These are phyloP conservation scores for Polytrichum commune DNA, from an alignment of 225 moss, liverwort and hornwort genomes.

Conservation along the genomic window DNA sequence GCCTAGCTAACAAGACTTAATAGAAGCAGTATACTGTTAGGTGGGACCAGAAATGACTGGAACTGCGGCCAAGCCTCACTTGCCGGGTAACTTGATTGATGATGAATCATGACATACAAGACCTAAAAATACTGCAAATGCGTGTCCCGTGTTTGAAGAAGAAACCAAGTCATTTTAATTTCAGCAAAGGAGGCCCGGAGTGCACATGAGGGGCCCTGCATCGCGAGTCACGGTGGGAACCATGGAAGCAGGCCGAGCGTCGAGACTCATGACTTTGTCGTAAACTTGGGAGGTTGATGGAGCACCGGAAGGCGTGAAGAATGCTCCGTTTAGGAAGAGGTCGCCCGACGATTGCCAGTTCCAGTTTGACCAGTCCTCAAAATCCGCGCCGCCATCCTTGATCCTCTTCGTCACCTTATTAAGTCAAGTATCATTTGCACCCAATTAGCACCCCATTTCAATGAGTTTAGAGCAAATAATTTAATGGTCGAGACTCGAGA, in stretches of 20 bases:
- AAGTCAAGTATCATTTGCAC: no score
- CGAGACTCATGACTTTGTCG: constrained; percentile 7
- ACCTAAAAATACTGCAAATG: no score
- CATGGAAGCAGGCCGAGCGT: constrained; percentile 29
- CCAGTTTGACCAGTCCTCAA: constrained; percentile 26
- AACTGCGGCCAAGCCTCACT: no score
- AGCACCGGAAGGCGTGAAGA: constrained; percentile 33
- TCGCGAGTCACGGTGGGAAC: constrained; percentile 28
- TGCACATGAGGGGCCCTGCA: constrained; percentile 37
- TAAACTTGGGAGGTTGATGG: constrained; percentile 29
- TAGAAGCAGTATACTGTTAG: no score
- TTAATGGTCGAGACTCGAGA: no score
- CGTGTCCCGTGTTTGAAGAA: no score
- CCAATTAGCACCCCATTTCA: no score
- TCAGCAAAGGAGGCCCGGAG: constrained; percentile 18
- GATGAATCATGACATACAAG: no score
- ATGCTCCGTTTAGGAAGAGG: constrained; percentile 39
- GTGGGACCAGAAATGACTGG: no score
- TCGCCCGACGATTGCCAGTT: constrained; percentile 46
- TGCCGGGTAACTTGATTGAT: no score
- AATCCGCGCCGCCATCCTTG: constrained; percentile 15
- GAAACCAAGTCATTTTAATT: neutral
- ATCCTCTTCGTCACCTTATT: constrained; percentile 41
- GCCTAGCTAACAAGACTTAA: no score
- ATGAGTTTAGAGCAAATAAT: no score